Evolutionary conservation across 2,329 filamentous ascomycete species (phyloP), one percentile per base, ranked within the genome.

Genomic region (Colletotrichum eleusines): DNA sequence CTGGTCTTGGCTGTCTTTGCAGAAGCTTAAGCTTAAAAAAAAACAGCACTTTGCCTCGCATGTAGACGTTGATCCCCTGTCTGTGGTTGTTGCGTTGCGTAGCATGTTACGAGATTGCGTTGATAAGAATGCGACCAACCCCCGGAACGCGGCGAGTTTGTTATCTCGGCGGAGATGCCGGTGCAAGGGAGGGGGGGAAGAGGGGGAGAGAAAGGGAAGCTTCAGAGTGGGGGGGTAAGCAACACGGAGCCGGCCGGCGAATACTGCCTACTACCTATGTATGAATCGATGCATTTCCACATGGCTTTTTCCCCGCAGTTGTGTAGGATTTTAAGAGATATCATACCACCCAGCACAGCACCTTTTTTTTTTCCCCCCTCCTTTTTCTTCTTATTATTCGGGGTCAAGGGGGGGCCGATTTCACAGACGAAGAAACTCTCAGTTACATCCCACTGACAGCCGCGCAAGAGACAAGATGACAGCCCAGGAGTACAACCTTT

Each of bases 401-500:
- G n/a, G n/a, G n/a, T n/a, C n/a, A 31, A 35, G 23, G 40, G 14
- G 31, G 23, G 35, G 12, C 26, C 26, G 33, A 38, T 3, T 66
- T 31, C 54, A 46, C 50, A 31, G 66, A 70, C 67, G 57, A n/a
- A 20, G 11, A 44, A 44, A n/a, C 33, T 57, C 20, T 23, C 53
- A 59, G 28, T 63, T 51, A 71, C 59, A 71, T 57, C 20, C 12
- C 53, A 59, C n/a, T 63, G 58, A 71, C 59, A 71, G 51, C 58
- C 42, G 51, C 59, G 35, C 54, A 65, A 67, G 60, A 71, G 50
- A 63, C 58, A 72, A 54, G 67, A 72, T 72, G 71, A 67, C 71
- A 55, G 58, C 44, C n/a, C 69, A 71, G 53, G 18, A 58, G 53
- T 71, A 59, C 58, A 70, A 70, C 8, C 71, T 78, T 18, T 79